Evolutionary conservation across 139 green algal genomes (phyloP), one percentile per base, ranked within the genome.

Genomic region (Pleodorina starrii): DNA sequence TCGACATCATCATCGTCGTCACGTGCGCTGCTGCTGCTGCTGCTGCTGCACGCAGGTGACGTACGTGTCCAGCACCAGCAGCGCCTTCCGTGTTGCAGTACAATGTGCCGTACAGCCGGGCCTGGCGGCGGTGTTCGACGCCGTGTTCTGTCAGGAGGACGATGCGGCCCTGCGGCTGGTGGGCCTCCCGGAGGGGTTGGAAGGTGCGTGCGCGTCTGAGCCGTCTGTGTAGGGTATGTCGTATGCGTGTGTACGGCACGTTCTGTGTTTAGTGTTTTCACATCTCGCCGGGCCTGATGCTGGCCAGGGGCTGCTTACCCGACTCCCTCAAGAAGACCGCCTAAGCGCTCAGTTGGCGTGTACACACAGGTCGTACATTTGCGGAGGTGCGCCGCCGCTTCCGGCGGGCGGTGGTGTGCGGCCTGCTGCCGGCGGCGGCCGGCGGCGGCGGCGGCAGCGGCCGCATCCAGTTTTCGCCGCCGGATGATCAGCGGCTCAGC

Each of bases 71-170:
- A 57, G 40, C 35, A n/a, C 43, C 66, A 81, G 46, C 68, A 72
- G 35, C 68, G 36, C 69, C 44, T 81, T 0, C 46, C 66, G 83
- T 43, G 44, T 88, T 19, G 83, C 68, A 32, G 83, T 88, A 51
- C 83, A 88, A 40, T 88, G 66, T 23, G 83, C 83, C 23, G 66
- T 88, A 51, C 83, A 88, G 32, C 83, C 83, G 66, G 83, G 83
- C 16, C 83, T 88, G 66, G 83, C 68, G 6, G 66, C 44, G 16
- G 83, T 88, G 23, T 88, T 81, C 68, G 46, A 81, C 44, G 46
- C 83, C 11, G 25, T 77, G 12, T 68, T 77, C 43, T 76, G 59
- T 40, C 59, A 59, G 1, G 14, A 12, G 0, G 27, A 77, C 19
- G 72, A 54, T 19, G 72, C 72, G 10, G n/a, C 72, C 12, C 44